Percentiles rank a stretch among this genome's conserved stretches.
Evolutionary conservation across 768 basidiomycete species (phyloP).

Genomic region (Auriculariales sp.): DNA sequence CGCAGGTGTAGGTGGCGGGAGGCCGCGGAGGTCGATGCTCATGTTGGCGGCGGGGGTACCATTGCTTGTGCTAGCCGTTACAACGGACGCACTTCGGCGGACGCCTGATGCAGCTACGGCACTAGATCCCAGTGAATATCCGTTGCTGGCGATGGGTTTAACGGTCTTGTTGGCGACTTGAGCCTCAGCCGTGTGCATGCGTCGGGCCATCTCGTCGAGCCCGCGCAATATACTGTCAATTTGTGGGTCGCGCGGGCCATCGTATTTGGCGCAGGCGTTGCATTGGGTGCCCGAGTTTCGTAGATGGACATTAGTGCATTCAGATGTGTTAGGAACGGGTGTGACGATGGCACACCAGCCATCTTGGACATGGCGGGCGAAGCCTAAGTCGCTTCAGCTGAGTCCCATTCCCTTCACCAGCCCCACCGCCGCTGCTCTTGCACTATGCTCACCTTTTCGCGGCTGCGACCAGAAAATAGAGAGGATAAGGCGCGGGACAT

Average conservation of each 20-base stretch:
- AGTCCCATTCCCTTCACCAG: not conserved
- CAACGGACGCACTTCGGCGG: slow-evolving; percentile 1
- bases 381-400: not conserved
- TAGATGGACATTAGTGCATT: slow-evolving; percentile 44
- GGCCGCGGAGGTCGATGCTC: slow-evolving; percentile 38
- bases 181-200: slow-evolving; percentile 45
- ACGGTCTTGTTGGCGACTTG: slow-evolving; percentile 14
- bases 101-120: not conserved
- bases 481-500: too few species aligned
- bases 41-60: slow-evolving; percentile 19
- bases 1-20: slow-evolving; percentile 28
- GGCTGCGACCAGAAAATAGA: too few species aligned
- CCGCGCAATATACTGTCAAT: slow-evolving; percentile 42
- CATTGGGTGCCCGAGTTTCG: slow-evolving; percentile 29
- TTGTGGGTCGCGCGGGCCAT: slow-evolving; percentile 41
- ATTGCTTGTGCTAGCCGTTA: not conserved
- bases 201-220: slow-evolving; percentile 31
- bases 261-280: slow-evolving; percentile 4
- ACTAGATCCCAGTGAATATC: not conserved
- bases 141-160: not conserved
- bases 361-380: not conserved
- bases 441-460: too few species aligned
- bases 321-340: slow-evolving; percentile 38
- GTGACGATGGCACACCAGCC: not conserved
- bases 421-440: too few species aligned